Percentiles rank a stretch among this genome's conserved stretches.
These are phyloP conservation scores for Fusarium sp. DNA, from an alignment of 2,329 filamentous ascomycete species.

Conservation along the genomic window DNA sequence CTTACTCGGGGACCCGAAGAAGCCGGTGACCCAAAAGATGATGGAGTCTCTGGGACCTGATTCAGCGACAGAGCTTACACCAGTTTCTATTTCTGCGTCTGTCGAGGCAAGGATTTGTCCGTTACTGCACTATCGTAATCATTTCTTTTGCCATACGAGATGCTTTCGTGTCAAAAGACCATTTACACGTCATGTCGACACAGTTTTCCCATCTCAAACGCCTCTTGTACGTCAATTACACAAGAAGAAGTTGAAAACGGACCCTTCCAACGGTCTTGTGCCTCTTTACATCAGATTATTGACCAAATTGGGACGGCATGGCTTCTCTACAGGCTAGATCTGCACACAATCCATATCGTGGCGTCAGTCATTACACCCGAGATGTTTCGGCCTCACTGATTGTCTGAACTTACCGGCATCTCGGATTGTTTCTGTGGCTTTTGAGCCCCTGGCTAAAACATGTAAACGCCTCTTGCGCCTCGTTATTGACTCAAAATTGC, in stretches of 20 bases:
- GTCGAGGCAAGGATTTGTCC: neutral
- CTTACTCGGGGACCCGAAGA: neutral
- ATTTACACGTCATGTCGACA: neutral
- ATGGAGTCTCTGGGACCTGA: neutral
- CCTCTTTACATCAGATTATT: neutral
- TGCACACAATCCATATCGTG: neutral
- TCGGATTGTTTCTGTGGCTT: neutral
- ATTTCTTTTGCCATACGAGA: neutral
- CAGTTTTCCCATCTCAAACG: neutral
- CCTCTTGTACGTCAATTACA: slow-evolving; percentile 12
- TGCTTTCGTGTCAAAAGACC: neutral
- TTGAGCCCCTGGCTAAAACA: slow-evolving; percentile 1
- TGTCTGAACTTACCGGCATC: neutral
- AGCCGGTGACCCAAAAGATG: neutral
- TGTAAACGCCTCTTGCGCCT: slow-evolving; percentile 14
- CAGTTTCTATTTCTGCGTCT: neutral
- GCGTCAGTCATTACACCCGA: slow-evolving; percentile 13
- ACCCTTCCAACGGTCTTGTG: slow-evolving; percentile 3
- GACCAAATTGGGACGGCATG: neutral
- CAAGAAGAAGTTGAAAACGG: neutral
- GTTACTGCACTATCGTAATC: neutral
- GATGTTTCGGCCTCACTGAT: slow-evolving; percentile 1
- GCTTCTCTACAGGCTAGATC: neutral
- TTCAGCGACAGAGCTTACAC: neutral
- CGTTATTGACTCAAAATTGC: neutral